Evolutionary conservation across 495 filamentous ascomycete species (phyloP), one percentile per base, ranked within the genome.

Genomic region (Penicillium cinerascens): DNA sequence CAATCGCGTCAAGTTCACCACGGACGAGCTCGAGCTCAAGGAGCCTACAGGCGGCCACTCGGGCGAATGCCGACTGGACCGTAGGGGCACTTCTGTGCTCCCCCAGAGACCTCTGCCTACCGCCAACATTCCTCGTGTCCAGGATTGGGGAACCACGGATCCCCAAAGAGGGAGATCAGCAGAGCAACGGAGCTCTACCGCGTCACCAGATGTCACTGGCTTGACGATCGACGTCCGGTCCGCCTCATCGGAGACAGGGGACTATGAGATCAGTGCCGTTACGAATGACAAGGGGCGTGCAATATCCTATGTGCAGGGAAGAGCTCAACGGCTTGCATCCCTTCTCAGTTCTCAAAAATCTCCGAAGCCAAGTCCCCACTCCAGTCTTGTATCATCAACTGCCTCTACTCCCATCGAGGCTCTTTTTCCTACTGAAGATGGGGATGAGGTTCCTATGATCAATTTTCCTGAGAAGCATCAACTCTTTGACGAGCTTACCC

Each of bases 371-470:
- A 69, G 58, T 44, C 56, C 59, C 46, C 56, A 56, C 47, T 59
- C 56, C 39, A 71, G 64, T 50, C 45, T 63, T 46, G 59, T 48
- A 36, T 63, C 69, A 54, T 69, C 70, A 16, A 49, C 65, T 49
- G 58, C 64, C 38, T 70, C 64, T 8, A 64, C 63, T 47, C 62
- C 70, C 26, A 56, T 62, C 10, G 64, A 74, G 46, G 63, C 51
- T 41, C 60, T 51, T 16, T 59, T 65, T 44, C 52, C 56, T 10
- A 53, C 53, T 9, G 68, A 74, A 44, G 52, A 72, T 64, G 65
- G 65, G 48, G 69, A 76, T 64, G 65, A 72, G 43, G 65, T 67
- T 48, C 60, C 70, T 60, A 60, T 75, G 65, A 72, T 73, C 51
- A 63, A 60, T 49, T 55, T 68, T 15, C 38, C 65, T 27, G 68